phyloP scores from a whole-genome alignment of 2,329 filamentous ascomycete genomes.

The Purpureocillium lavendulum region DNA sequence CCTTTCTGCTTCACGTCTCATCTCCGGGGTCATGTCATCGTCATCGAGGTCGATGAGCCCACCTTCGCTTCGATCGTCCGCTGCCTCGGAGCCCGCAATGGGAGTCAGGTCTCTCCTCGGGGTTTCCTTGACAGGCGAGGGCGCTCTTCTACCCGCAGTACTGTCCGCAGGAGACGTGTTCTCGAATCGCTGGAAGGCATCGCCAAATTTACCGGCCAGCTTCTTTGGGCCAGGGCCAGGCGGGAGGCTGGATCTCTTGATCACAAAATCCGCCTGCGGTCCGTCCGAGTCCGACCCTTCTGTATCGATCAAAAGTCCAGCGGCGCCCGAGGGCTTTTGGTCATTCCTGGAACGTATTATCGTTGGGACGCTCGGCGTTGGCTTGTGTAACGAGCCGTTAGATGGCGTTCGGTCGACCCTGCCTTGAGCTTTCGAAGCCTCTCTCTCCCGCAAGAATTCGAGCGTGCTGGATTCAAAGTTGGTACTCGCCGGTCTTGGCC shows the following conservation, averaged over 20 bases:
- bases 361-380: slow-evolving; percentile 31
- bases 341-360: slow-evolving; percentile 17
- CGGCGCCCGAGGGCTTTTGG: slow-evolving; percentile 51
- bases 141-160: slow-evolving; percentile 27
- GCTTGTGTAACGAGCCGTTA: slow-evolving; percentile 16
- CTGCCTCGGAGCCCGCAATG: slow-evolving; percentile 68
- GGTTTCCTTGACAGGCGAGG: slow-evolving; percentile 40
- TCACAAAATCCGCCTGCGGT: slow-evolving; percentile 34
- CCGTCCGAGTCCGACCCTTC: slow-evolving; percentile 56
- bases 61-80: slow-evolving; percentile 51
- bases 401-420: slow-evolving; percentile 14
- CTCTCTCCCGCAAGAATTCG: slow-evolving; percentile 73
- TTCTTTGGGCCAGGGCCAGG: slow-evolving; percentile 72
- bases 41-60: slow-evolving; percentile 52
- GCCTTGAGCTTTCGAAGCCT: slow-evolving; percentile 38
- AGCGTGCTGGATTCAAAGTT: slow-evolving; percentile 70
- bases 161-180: slow-evolving; percentile 29
- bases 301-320: slow-evolving; percentile 73
- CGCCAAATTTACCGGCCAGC: slow-evolving; percentile 81
- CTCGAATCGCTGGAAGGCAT: slow-evolving; percentile 91
- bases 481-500: slow-evolving; percentile 69
- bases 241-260: slow-evolving; percentile 67
- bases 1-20: slow-evolving; percentile 83
- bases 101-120: slow-evolving; percentile 52
- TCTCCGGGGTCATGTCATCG: slow-evolving; percentile 70